Base-by-base conservation (phyloP, 108 stramenopile genomes). In the Fragilaria radians region DNA sequence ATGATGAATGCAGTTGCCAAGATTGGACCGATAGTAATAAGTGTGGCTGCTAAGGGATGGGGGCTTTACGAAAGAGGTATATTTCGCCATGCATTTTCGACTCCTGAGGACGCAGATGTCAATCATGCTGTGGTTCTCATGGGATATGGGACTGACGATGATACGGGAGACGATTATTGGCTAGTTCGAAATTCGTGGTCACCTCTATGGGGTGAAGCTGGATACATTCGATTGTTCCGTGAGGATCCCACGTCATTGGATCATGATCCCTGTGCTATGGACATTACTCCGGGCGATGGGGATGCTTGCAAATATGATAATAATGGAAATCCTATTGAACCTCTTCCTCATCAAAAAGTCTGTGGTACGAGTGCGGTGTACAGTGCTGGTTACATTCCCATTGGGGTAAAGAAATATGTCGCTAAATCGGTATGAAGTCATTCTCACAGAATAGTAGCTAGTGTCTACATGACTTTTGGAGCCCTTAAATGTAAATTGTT, bases 81-180 rank as follows among this genome's bases (percentile, higher is more conserved):
- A 33, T 86, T 68, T 53, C 52, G 55, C 27, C 26, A 59, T 0
- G 23, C 56, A 23, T 36, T 60, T n/a, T 26, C 2, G 22, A 22
- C 18, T 3, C 4, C 4, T 2, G 4, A 9, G 5, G 68, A 17
- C 0, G 70, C 69, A 11, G 75, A 75, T 61, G 62, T 96, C 28
- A 79, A 94, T 61, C 95, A 96, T 61, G 86, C 80, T 46, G 92
- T 96, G 18, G 71, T 85, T 7, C 66, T 94, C 28, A 83, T 90
- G 29, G 92, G 95, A 19, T 96, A 96, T 59, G 92, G 89, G 22
- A 73, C 62, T 7, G 88, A 93, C 28, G 65, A 72, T 22, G 57
- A 62, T 19, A 84, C 85, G 0, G 82, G 78, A 0, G 71, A 86
- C 36, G 72, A 82, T 32, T 95, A 84, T 66, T 95, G 88, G 80